Evolutionary conservation across 2,329 filamentous ascomycete genomes (phyloP).

Genomic region (Diatrype stigma): DNA sequence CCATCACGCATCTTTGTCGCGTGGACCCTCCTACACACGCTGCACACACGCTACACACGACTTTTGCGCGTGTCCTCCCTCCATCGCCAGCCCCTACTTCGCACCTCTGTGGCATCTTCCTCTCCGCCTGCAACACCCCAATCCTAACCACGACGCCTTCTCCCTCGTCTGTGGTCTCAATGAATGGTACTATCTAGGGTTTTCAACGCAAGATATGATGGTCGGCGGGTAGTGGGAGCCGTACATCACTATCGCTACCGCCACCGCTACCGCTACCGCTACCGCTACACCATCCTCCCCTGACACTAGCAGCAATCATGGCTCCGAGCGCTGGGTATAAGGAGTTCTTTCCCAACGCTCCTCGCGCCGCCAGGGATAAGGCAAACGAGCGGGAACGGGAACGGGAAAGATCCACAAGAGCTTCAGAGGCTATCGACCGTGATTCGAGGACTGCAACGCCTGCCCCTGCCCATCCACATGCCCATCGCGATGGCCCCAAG

Average conservation of each 20-base stretch:
- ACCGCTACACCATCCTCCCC: constrained; percentile 28
- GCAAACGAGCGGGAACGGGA: constrained; percentile 60
- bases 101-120: constrained; percentile 8
- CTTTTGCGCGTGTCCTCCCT: constrained; percentile 25
- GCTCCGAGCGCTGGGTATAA: constrained; percentile 75
- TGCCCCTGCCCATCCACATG: constrained; percentile 23
- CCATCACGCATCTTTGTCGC: too few species aligned
- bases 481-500: constrained; percentile 29
- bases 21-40: constrained; percentile 4
- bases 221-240: constrained; percentile 48
- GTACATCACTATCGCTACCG: constrained; percentile 30
- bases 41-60: constrained; percentile 10
- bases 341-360: constrained; percentile 80
- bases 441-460: constrained; percentile 23
- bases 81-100: constrained; percentile 4
- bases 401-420: constrained; percentile 49
- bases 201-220: constrained; percentile 48
- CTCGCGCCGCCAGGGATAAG: constrained; percentile 57
- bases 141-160: constrained; percentile 14
- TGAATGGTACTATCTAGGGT: constrained; percentile 33
- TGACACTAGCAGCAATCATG: constrained; percentile 63
- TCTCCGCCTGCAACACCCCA: constrained; percentile 15
- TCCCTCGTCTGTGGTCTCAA: constrained; percentile 17
- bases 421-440: constrained; percentile 22
- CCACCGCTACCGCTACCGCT: background rate